Base-by-base conservation (phyloP, 2,329 filamentous ascomycete genomes). In the Westerdykella sp. region DNA sequence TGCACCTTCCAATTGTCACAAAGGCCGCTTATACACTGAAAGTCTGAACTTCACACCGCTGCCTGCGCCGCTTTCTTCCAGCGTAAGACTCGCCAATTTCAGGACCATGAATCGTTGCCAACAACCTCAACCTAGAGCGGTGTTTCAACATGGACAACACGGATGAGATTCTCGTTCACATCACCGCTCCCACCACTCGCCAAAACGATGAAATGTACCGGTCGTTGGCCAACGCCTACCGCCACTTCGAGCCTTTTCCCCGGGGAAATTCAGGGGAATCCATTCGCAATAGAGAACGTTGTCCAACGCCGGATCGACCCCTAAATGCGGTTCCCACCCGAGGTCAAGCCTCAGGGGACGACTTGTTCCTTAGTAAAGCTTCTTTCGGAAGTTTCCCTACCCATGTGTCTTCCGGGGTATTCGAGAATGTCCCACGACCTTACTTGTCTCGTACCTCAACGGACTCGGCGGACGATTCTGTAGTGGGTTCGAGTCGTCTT, bases 141-240 rank as follows among this genome's bases (percentile, higher is more conserved):
- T 15, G 32, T 9, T 10, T 12, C 25, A 28, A 28, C 25, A 28
- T 41, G 39, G 34, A 40, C 44, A 44, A 47, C 38, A 63, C 62
- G 61, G 62, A 69, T 55, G 66, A 72, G 45, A 60, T 75, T 22
- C 60, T 73, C 25, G 67, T 70, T 28, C 73, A 75, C 52, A 67
- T 72, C 34, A 70, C 71, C 45, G 67, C 72, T 6, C 59, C 70
- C 7, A 65, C 67, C 7, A 68, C 63, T 31, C 62, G 58, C 23
- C 57, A 60, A 32, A 65, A 69, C 46, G 73, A 75, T 57, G 62
- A 70, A 31, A 47, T 62, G 4, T 71, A 66, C 46, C 60, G 58
- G 37, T 59, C 62, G 35, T 56, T 73, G 46, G 69, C 69, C 11
- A 50, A 59, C 21, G 65, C 66, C 10, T 74, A 74, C 53, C 42